Evolutionary conservation across 306 rosid species (phyloP), one percentile per base, ranked within the genome.

Genomic region (Bauhinia variegata): DNA sequence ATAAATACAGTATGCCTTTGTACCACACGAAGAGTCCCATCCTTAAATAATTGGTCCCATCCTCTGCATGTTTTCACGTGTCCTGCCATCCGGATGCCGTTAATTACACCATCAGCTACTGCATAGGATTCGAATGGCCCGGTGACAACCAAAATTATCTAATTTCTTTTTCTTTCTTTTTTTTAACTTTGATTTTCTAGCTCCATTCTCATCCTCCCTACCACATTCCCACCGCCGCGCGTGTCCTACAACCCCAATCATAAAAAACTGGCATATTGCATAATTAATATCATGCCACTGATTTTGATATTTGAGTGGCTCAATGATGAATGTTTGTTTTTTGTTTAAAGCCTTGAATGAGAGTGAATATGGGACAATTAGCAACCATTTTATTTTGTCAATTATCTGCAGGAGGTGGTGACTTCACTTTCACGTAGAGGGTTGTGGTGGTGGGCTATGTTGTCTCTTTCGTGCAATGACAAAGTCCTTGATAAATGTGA

Each of bases 11-110:
- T 87, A 70, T 46, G 12, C 36, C 8, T 6, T 31, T 19, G 83
- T 58, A 74, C 52, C 89, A 76, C 46, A 78, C 39, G 89, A 85
- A 79, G 72, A 58, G 56, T 69, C 85, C 82, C 82, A 42, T 81
- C 76, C 88, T 77, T 82, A 79, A 87, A 82, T 84, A 79, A 86
- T 75, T 65, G 96, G 96, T 85, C 96, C 98, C 96, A 81, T 38
- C 8, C 71, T 79, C 93, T 92, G 97, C 90, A 82, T 84, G 88
- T 78, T 80, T 81, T 93, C 99, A 90, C 96, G 96, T 93, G 97
- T 86, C 96, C 91, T 86, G 91, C 91, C 91, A 89, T 81, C 66
- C 82, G 61, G 67, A 81, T 86, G 96, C 97, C 87, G 89, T 86
- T 88, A 77, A 92, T 89, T 79, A 75, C 91, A 86, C 89, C 98